Evolutionary conservation across 1,139 yeast genomes (phyloP).

Genomic region (Candida pseudoviswanathii): DNA sequence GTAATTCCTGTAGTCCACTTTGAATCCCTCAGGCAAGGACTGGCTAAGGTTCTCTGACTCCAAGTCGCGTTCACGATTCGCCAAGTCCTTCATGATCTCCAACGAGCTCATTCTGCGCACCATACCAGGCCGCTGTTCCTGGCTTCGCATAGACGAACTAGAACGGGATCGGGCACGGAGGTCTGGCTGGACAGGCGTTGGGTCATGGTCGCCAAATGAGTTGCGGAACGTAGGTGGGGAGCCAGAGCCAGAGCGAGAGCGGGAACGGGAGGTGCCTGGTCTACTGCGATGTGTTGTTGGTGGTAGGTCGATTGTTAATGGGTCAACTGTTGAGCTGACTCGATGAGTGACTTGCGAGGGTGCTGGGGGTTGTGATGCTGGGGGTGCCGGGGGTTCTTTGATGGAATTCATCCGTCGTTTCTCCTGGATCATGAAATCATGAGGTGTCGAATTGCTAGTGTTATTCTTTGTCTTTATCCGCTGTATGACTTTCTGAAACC

Average conservation of each 20-base stretch:
- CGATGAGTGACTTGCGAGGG: too few species aligned
- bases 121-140: background rate
- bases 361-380: too few species aligned
- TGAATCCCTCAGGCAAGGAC: conserved; percentile 6
- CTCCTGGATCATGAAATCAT: background rate
- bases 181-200: background rate
- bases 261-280: too few species aligned
- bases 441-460: background rate
- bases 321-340: too few species aligned
- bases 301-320: too few species aligned
- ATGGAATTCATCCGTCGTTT: background rate
- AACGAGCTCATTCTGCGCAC: background rate
- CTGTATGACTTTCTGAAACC: background rate
- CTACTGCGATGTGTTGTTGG: too few species aligned
- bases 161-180: background rate
- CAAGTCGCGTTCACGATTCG: background rate
- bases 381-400: too few species aligned
- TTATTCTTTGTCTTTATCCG: background rate
- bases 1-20: background rate
- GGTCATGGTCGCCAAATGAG: too few species aligned
- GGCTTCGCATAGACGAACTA: background rate
- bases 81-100: background rate
- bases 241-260: too few species aligned
- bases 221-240: too few species aligned
- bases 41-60: background rate